Conservation (phyloP, 352 stramenopile genomes). For the Pelagophyceae sp. region DNA sequence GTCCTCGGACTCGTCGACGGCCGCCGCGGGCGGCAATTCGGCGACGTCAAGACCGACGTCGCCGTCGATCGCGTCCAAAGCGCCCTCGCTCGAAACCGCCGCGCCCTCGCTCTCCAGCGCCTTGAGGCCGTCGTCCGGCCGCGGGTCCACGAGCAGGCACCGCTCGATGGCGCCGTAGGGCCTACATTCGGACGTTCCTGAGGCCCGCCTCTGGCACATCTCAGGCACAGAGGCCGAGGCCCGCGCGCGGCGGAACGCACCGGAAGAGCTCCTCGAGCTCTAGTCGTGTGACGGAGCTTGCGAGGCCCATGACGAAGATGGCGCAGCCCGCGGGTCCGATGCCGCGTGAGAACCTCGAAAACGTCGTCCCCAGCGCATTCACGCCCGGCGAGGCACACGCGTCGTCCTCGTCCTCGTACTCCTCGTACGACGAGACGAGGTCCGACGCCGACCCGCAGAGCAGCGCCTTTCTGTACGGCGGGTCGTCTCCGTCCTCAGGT, state of each 20-base stretch:
- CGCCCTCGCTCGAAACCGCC: not conserved
- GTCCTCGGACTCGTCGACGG: not conserved
- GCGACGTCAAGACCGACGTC: too few relatives aligned
- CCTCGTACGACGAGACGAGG: not conserved
- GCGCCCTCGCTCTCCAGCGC: not conserved
- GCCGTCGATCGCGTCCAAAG: not conserved
- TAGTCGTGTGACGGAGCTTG: not conserved
- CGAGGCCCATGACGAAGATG: constrained; percentile 1
- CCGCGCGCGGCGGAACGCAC: too few relatives aligned
- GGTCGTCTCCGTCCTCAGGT: not conserved
- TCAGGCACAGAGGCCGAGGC: too few relatives aligned
- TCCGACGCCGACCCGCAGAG: not conserved
- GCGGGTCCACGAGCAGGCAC: constrained; percentile 8
- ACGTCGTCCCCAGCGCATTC: constrained; percentile 10
- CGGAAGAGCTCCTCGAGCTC: not conserved
- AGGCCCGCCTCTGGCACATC: not conserved
- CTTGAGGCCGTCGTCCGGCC: not conserved
- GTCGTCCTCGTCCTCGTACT: not conserved
- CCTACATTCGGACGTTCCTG: too few relatives aligned
- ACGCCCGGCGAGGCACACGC: not conserved
- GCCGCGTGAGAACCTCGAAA: not conserved
- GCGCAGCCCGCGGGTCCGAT: constrained; percentile 7
- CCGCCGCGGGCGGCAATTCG: too few relatives aligned
- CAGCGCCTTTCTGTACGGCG: not conserved
- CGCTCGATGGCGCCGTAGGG: constrained; percentile 1